Percentiles rank a stretch among this genome's conserved stretches.
These are phyloP conservation scores for Rhizoclosmatium sp. DNA, from an alignment of 192 early-diverging fungal genomes.

Conservation along the genomic window DNA sequence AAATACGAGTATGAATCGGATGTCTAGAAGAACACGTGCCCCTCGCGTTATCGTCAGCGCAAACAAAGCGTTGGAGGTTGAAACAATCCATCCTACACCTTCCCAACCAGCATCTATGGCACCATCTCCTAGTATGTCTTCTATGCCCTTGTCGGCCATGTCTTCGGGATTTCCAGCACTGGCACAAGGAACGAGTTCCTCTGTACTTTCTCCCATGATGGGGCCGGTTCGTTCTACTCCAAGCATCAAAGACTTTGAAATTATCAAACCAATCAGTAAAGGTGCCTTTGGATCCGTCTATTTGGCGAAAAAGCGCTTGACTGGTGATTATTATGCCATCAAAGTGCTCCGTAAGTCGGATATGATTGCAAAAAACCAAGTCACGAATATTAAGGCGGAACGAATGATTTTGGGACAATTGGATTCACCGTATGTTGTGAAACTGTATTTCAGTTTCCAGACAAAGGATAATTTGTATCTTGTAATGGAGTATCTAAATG, in stretches of 20 bases:
- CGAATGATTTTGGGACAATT: conserved; percentile 89
- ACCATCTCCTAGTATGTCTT: conserved; percentile 29
- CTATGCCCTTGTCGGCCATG: conserved; percentile 20
- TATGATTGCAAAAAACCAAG: conserved; percentile 93
- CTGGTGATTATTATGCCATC: conserved; percentile 88
- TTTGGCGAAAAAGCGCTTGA: conserved; percentile 82
- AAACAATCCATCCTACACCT: conserved; percentile 38
- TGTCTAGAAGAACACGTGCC: conserved; percentile 33
- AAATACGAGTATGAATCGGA: neutral
- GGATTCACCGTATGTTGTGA: conserved; percentile 85
- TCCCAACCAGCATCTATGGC: conserved; percentile 14
- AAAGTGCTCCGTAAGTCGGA: conserved; percentile 87
- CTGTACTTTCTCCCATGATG: conserved; percentile 5
- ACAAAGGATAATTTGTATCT: conserved; percentile 84
- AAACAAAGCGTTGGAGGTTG: conserved; percentile 56
- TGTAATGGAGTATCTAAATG: conserved; percentile 90
- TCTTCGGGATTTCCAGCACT: neutral
- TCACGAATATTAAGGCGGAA: conserved; percentile 88
- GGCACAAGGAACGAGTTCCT: neutral
- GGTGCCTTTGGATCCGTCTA: conserved; percentile 90
- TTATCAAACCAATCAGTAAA: conserved; percentile 91
- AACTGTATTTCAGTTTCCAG: conserved; percentile 86
- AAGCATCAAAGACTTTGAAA: conserved; percentile 87
- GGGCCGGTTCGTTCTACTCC: conserved; percentile 61
- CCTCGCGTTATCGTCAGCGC: conserved; percentile 54